A percentile compares a stretch with the other conserved stretches of the same genome.
Conservation (phyloP, 345 rosid genomes). For the Rhodamnia argentea region DNA sequence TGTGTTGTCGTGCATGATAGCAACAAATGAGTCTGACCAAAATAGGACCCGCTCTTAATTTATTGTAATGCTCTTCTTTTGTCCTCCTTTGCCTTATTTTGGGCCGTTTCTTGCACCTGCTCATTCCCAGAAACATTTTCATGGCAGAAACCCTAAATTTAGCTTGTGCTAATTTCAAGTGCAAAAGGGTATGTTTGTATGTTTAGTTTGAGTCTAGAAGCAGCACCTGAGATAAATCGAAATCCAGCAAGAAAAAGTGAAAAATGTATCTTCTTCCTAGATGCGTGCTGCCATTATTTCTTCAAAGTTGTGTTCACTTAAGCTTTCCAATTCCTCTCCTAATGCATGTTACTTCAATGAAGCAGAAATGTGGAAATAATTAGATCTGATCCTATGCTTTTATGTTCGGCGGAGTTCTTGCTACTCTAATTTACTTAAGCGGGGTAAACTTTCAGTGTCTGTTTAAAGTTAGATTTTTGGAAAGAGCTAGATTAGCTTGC, state of each 20-base stretch:
- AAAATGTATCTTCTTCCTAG: neutral
- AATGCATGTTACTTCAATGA: too few relatives aligned
- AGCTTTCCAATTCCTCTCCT: too few relatives aligned
- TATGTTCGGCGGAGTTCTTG: neutral
- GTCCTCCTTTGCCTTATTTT: conserved; percentile 19
- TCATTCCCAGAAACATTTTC: neutral
- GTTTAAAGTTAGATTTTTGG: neutral
- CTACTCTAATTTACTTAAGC: neutral
- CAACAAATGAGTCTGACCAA: conserved; percentile 25
- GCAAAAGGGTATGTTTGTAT: neutral
- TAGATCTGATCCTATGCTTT: neutral
- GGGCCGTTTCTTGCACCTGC: neutral
- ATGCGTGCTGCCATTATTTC: neutral
- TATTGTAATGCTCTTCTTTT: conserved; percentile 22
- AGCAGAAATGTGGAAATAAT: too few relatives aligned
- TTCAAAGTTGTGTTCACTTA: neutral
- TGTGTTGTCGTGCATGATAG: conserved; percentile 32
- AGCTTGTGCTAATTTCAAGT: neutral
- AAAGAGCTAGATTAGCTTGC: neutral
- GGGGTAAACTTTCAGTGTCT: neutral
- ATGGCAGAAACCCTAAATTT: neutral
- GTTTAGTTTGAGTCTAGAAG: neutral
- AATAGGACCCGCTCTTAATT: conserved; percentile 8
- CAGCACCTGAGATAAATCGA: neutral
- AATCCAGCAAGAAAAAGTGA: neutral